Conservation (phyloP, 371 early-diverging fungal genomes). For the Apophysomyces sp. region DNA sequence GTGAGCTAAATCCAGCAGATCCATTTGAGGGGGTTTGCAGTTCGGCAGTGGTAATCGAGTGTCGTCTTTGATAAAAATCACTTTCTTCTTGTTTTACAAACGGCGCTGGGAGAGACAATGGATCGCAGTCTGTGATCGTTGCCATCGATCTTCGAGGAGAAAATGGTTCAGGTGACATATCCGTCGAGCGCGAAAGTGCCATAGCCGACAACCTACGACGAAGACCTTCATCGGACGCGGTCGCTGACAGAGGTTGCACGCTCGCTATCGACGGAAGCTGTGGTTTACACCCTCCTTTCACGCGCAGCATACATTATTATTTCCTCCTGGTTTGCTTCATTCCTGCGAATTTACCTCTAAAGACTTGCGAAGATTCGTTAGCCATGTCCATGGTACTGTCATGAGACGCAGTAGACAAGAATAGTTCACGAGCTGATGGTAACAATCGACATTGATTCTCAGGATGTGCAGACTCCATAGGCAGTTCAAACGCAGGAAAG, state of each 20-base stretch:
- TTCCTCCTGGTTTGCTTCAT: neutral
- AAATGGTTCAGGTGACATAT: constrained; percentile 3
- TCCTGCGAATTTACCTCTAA: constrained; percentile 7
- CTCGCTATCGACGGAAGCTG: neutral
- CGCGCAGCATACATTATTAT: neutral
- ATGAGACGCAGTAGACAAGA: constrained; percentile 17
- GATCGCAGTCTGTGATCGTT: constrained; percentile 33
- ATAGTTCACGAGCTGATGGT: constrained; percentile 31
- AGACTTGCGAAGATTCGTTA: constrained; percentile 10
- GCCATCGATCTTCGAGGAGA: neutral
- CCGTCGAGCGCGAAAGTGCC: constrained; percentile 8
- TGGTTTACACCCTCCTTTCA: neutral
- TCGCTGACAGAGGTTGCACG: constrained; percentile 17
- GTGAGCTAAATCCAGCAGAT: constrained; percentile 5
- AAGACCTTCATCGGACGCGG: neutral
- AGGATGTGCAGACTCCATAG: constrained; percentile 23
- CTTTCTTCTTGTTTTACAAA: constrained; percentile 17
- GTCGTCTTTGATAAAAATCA: constrained; percentile 53
- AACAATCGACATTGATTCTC: constrained; percentile 19
- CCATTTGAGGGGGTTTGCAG: constrained; percentile 7
- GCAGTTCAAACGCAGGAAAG: neutral
- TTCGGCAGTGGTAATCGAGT: constrained; percentile 57
- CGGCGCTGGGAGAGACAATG: constrained; percentile 35
- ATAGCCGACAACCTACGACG: neutral
- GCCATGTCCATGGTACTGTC: constrained; percentile 23